Evolutionary conservation across 768 basidiomycete genomes (phyloP), one percentile per base, ranked within the genome.

Genomic region (Tephrocybe sp.): DNA sequence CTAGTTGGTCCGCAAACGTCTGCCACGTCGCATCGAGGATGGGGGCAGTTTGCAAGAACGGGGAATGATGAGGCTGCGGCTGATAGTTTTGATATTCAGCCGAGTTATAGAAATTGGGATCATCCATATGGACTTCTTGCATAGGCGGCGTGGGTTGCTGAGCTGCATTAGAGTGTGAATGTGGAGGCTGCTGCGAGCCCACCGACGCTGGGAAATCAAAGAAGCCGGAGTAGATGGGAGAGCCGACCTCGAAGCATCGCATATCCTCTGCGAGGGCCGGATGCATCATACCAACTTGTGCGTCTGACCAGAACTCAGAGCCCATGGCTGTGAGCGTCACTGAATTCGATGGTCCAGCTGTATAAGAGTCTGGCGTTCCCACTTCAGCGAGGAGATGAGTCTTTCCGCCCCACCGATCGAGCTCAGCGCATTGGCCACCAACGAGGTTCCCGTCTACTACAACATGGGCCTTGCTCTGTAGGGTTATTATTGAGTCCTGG

Each of bases 1-100:
- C 86, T 38, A 88, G 70, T 57, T 88, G 86, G 62, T 86, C 83
- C 38, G 85, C 79, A 38, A 88, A 83, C 54, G 73, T 78, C 61
- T 81, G 79, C 85, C 85, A 88, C 0, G 82, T 77, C 15, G 83
- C 68, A 60, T 88, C 83, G 48, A 86, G 57, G 25, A 73, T 70
- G 1, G 73, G 72, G 12, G 71, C 58, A n/a, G 64, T 56, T 63
- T 46, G 65, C 57, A 51, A 48, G 49, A 55, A 58, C 12, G 39
- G 51, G 14, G 48, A 15, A 6, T 45, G 48, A 23, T 45, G 54
- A 20, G 44, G 14, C 6, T 56, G 52, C 12, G 23, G 53, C 15
- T 58, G 60, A 25, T 55, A 59, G 11, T 17, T 26, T 1, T 50
- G 51, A 15, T 41, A 54, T 11, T 23, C 48, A 6, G 36, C n/a